Base-by-base conservation (phyloP, 2,329 filamentous ascomycete species). In the Pseudogymnoascus sp. region DNA sequence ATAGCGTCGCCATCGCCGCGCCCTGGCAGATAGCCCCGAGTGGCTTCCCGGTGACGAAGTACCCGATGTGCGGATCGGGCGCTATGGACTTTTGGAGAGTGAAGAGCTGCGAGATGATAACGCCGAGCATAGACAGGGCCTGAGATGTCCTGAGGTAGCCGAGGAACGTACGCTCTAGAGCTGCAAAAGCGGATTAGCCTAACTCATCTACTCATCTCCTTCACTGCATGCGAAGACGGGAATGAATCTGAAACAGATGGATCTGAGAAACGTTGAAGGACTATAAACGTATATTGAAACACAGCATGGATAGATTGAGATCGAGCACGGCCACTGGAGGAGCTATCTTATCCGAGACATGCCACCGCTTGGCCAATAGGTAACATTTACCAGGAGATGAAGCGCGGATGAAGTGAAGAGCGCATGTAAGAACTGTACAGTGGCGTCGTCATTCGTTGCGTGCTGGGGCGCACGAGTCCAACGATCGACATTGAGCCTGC, bases 121-220 rank as follows among this genome's bases (percentile, higher is more conserved):
- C 82, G 15, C 87, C 86, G 18, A 85, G 75, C 74, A 89, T 86
- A 12, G 86, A 84, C 38, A 90, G 76, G n/a, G 82, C 78, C 37
- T 88, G 73, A 0, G 86, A 89, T 1, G 87, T 91, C 18, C 88
- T 82, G 30, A 90, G 78, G 71, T 90, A 91, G 30, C 81, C 86
- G 15, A 91, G 81, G 69, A 87, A 91, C 15, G 88, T 91, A 61
- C 88, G 78, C 73, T 91, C 87, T 60, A 90, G 80, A 37, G 88
- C 88, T 90, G 67, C 58, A 60, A 62, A 60, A 57, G 15, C n/a
- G n/a, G 28, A 53, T 53, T 53, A 53, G 47, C 47, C 47, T 4
- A 20, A 28, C 47, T 18, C 15, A 53, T 33, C 15, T 53, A 20
- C 39, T 25, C 22, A 5, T 43, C 20, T 14, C 47, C 28, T 28